Percentiles rank a stretch among this genome's conserved stretches.
Evolutionary conservation across 176 grass and related monocot species (phyloP).

Genomic region (Musa beccarii): DNA sequence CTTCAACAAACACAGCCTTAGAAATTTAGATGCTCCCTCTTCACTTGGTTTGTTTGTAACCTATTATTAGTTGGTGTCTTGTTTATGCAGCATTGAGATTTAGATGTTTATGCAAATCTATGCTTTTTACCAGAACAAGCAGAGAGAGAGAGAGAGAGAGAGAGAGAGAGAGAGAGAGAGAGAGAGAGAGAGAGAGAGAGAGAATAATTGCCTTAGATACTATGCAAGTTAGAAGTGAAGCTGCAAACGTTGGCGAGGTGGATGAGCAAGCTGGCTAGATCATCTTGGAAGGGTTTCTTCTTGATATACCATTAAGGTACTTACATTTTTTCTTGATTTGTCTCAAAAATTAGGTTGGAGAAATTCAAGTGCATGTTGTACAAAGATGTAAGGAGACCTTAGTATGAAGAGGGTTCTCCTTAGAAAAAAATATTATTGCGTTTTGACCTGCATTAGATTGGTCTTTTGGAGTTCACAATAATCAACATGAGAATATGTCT

Average conservation of each 20-base stretch:
- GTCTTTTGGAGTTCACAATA: background rate
- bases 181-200: background rate
- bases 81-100: background rate
- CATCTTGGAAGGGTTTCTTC: background rate
- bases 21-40: background rate
- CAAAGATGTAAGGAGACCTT: background rate
- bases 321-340: background rate
- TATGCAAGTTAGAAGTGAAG: background rate
- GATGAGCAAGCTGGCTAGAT: background rate
- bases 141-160: background rate
- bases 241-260: background rate
- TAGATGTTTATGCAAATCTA: background rate
- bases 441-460: background rate
- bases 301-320: background rate
- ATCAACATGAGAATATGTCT: background rate
- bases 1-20: background rate
- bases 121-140: background rate
- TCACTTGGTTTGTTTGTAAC: background rate
- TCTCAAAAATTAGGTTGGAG: background rate
- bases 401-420: background rate
- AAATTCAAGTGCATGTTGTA: background rate
- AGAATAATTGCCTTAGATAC: background rate
- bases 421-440: background rate
- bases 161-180: background rate
- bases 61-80: background rate